Base-by-base conservation (phyloP, 2,329 filamentous ascomycete species). In the Colletotrichum coccodes region DNA sequence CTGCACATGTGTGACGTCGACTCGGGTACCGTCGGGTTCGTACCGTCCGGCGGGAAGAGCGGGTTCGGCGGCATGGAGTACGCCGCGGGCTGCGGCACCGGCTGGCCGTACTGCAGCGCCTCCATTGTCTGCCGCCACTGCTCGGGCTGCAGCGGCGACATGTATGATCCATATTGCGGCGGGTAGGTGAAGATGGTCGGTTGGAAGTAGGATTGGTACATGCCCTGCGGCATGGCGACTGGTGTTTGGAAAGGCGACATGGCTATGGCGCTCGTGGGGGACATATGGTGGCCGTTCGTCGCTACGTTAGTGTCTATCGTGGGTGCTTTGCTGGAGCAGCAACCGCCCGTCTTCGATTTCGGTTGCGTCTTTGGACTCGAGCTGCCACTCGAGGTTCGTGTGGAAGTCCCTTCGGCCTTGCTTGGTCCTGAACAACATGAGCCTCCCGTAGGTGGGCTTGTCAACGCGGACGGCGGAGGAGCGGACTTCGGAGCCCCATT, bases 81-180 rank as follows among this genome's bases (percentile, higher is more conserved):
- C 8, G 40, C 36, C 9, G 75, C 70, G 47, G 72, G 68, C 21
- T 76, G 74, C 46, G 77, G 73, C 36, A 74, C 63, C 21, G 75
- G 74, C 56, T 81, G 80, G n/a, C 78, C 71, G 76, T 80, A 77
- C 67, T 74, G 76, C 76, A 81, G 76, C 7, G 79, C 75, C 68
- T 80, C 78, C 76, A 86, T 82, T 28, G 84, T 77, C 68, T 87
- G 82, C 60, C 82, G 79, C 84, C 85, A 88, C 57, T 86, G 85
- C 16, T 83, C 80, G n/a, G 84, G 85, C 70, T 88, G 84, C 11
- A 89, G 79, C 5, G 86, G 86, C 57, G 87, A 85, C 71, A 86
- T 79, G 72, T 82, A 88, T 0, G 86, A 87, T 8, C 86, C 86
- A 73, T 86, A 87, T 26, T 86, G 82, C 3, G 86, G 80, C 5